These are phyloP conservation scores for Candida freyschussii DNA, from an alignment of 1,139 yeast species.

Conservation along the genomic window DNA sequence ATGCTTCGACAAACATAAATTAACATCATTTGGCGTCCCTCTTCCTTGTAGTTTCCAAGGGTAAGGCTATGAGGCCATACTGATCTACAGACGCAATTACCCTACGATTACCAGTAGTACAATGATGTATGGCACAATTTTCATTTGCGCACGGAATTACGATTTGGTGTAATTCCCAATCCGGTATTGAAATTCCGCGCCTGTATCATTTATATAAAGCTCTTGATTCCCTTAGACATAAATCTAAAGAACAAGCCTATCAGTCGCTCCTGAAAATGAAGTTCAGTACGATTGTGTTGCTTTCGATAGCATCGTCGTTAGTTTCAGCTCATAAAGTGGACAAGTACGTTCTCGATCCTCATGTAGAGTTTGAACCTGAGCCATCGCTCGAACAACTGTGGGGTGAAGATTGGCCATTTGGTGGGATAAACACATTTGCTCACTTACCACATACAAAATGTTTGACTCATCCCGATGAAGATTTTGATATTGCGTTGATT, in stretches of 20 bases:
- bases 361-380: conserved; percentile 12
- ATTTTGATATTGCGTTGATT: conserved; percentile 61
- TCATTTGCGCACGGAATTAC: background rate
- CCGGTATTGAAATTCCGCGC: conserved; percentile 7
- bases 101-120: too few species aligned
- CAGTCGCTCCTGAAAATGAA: conserved; percentile 8
- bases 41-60: too few species aligned
- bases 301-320: conserved; percentile 10
- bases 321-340: conserved; percentile 10
- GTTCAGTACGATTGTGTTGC: conserved; percentile 5
- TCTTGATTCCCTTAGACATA: background rate
- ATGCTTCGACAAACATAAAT: too few species aligned
- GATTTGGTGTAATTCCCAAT: conserved; percentile 3
- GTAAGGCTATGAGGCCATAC: too few species aligned
- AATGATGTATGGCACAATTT: too few species aligned
- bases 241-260: too few species aligned
- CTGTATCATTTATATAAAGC: conserved; percentile 1
- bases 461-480: conserved; percentile 40
- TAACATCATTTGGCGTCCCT: too few species aligned
- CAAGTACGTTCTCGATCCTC: conserved; percentile 15
- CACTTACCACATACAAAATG: conserved; percentile 60
- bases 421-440: conserved; percentile 71
- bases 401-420: conserved; percentile 65
- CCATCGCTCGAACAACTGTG: conserved; percentile 45
- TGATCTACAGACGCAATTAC: too few species aligned